These are phyloP conservation scores for Cajanus cajan DNA, from an alignment of 306 rosid genomes.

Conservation along the genomic window DNA sequence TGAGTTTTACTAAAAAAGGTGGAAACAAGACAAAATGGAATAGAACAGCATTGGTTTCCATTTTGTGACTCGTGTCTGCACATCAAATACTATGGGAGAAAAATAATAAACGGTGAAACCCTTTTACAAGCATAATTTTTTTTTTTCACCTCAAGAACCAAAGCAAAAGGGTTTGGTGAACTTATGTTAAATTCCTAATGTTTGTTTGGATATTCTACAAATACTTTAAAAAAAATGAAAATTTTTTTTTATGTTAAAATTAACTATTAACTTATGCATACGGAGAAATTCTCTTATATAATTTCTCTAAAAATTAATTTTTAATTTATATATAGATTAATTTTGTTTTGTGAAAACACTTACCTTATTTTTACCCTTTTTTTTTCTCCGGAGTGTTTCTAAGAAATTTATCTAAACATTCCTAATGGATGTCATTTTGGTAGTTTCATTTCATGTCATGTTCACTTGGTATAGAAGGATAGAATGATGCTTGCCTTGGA, in stretches of 20 bases:
- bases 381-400: too few relatives aligned
- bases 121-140: neutral
- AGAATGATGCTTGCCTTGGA: conserved; percentile 51
- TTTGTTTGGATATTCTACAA: too few relatives aligned
- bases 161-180: neutral
- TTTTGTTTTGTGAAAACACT: too few relatives aligned
- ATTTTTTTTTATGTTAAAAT: too few relatives aligned
- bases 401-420: too few relatives aligned
- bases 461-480: neutral
- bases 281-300: too few relatives aligned
- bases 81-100: neutral
- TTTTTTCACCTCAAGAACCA: neutral
- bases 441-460: neutral
- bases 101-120: neutral
- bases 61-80: neutral
- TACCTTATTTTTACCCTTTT: too few relatives aligned
- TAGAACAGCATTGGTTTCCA: neutral
- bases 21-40: neutral
- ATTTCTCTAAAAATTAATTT: too few relatives aligned
- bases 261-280: too few relatives aligned
- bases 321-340: too few relatives aligned
- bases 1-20: neutral
- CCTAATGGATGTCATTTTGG: neutral
- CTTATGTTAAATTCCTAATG: neutral
- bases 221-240: too few relatives aligned